These are phyloP conservation scores for Rhytidiadelphus loreus DNA, from an alignment of 225 moss, liverwort and hornwort species.

Conservation along the genomic window DNA sequence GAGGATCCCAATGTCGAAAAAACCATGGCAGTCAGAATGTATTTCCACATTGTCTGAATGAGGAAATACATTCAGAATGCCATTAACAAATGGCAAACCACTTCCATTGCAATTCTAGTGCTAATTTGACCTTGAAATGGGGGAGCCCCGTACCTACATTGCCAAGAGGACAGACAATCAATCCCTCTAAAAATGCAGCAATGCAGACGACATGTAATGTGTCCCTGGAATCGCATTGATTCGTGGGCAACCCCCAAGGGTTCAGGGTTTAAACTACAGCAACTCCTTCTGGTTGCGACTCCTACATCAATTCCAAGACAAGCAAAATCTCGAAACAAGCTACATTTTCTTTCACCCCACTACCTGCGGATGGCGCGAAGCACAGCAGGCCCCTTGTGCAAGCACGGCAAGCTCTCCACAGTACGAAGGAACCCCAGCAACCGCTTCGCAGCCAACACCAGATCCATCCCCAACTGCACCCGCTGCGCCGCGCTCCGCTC, in stretches of 20 bases:
- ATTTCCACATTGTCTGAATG: too few species aligned
- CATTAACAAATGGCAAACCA: background rate
- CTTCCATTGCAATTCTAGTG: background rate
- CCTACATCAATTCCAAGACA: background rate
- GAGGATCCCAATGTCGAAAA: background rate
- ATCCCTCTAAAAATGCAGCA: background rate
- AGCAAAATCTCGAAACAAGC: background rate
- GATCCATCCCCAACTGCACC: slow-evolving; percentile 47
- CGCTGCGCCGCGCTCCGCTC: slow-evolving; percentile 33
- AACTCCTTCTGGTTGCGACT: background rate
- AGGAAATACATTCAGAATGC: background rate
- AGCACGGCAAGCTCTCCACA: slow-evolving; percentile 51
- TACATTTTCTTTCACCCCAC: background rate
- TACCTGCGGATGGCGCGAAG: slow-evolving; percentile 54
- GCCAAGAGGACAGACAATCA: background rate
- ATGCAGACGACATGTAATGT: background rate
- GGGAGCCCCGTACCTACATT: background rate
- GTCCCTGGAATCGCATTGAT: background rate
- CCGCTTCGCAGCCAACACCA: slow-evolving; percentile 55
- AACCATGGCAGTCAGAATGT: too few species aligned
- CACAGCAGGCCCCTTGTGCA: slow-evolving; percentile 51
- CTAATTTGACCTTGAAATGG: background rate
- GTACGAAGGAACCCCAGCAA: slow-evolving; percentile 66
- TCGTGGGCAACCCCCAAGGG: background rate
- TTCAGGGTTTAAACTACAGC: background rate